Evolutionary conservation across 441 rosid genomes (phyloP).

Genomic region (Jatropha podagrica): DNA sequence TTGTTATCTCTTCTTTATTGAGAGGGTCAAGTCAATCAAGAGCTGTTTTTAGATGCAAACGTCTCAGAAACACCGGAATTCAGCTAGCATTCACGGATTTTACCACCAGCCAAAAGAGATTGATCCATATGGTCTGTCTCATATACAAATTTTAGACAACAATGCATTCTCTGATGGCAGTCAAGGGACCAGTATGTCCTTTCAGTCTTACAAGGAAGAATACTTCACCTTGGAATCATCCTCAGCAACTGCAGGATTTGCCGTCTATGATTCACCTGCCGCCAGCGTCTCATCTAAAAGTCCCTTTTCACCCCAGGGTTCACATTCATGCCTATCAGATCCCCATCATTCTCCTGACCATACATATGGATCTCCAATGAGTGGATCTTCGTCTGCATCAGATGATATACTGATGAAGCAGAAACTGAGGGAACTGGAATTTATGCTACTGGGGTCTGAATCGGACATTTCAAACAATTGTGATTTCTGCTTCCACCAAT

Average conservation of each 20-base stretch:
- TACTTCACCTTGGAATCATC: conserved; percentile 66
- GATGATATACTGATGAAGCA: conserved; percentile 44
- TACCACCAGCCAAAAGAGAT: conserved; percentile 43
- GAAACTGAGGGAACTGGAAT: conserved; percentile 57
- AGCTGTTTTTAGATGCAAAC: conserved; percentile 42
- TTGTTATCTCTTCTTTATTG: not conserved
- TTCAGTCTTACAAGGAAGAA: conserved; percentile 44
- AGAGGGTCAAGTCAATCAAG: conserved; percentile 9
- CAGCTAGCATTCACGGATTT: conserved; percentile 37
- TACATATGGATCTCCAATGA: conserved; percentile 50
- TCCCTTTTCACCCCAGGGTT: conserved; percentile 61
- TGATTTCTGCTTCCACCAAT: conserved; percentile 42
- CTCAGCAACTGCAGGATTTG: conserved; percentile 31
- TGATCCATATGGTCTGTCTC: conserved; percentile 35
- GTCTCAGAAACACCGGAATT: conserved; percentile 41
- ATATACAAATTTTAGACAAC: conserved; percentile 38
- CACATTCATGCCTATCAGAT: conserved; percentile 53
- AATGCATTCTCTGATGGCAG: conserved; percentile 37
- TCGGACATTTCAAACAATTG: conserved; percentile 38
- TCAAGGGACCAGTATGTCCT: conserved; percentile 45
- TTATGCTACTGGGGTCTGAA: conserved; percentile 56
- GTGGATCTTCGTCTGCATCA: conserved; percentile 50
- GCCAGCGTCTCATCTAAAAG: conserved; percentile 46
- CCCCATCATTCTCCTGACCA: conserved; percentile 47
- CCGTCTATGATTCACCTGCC: conserved; percentile 46